Conservation (phyloP, 768 basidiomycete species). For the Pleurotus citrinopileatus region DNA sequence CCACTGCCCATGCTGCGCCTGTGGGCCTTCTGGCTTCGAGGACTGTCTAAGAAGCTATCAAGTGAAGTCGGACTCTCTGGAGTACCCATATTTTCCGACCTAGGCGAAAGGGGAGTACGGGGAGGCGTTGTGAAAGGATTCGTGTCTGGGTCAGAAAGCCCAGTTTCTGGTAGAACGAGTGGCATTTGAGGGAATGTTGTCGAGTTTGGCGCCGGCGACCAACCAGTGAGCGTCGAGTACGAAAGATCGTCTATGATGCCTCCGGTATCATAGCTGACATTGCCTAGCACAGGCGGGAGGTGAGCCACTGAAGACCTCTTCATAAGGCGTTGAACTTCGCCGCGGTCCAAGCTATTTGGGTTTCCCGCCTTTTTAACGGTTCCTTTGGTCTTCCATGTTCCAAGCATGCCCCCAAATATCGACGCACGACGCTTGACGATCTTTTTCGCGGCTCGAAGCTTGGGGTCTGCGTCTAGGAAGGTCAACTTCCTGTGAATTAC, state of each 20-base stretch:
- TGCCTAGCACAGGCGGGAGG: not conserved
- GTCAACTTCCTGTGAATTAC: not conserved
- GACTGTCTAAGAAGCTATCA: constrained; percentile 2
- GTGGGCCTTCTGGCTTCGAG: not conserved
- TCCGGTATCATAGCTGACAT: not conserved
- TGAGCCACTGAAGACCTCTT: not conserved
- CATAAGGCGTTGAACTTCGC: not conserved
- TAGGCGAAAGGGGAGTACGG: constrained; percentile 3
- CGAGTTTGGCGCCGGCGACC: constrained; percentile 1
- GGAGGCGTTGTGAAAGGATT: constrained; percentile 7
- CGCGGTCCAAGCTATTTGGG: not conserved
- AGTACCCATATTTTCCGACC: not conserved
- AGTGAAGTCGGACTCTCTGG: not conserved
- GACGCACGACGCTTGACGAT: not conserved
- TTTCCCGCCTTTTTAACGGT: not conserved
- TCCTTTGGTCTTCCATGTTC: constrained; percentile 5
- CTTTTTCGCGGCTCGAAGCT: not conserved
- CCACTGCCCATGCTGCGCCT: constrained; percentile 1
- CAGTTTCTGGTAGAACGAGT: not conserved
- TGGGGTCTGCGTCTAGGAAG: not conserved
- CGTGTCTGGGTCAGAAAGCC: not conserved
- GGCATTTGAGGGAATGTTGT: not conserved
- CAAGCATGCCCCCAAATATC: constrained; percentile 1
- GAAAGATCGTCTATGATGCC: not conserved
- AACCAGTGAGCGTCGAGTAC: not conserved